Evolutionary conservation across 306 rosid species (phyloP), one percentile per base, ranked within the genome.

Genomic region (Prunus salicina): DNA sequence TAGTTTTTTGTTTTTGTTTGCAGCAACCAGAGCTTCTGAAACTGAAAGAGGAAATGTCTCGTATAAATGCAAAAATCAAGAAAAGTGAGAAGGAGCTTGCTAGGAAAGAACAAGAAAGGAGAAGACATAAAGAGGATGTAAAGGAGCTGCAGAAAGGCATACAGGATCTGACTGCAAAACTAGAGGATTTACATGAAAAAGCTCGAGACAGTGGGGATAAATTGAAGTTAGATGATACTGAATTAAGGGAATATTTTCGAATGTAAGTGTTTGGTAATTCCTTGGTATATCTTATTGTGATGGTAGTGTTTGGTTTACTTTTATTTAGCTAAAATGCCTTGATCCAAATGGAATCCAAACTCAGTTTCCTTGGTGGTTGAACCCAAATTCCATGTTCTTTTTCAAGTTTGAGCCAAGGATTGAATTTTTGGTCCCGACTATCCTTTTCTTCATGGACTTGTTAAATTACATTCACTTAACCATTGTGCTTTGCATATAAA

Each of bases 11-110:
- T 57, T 76, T 24, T 69, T 72, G 64, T 83, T 74, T 79, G 77
- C 93, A 96, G 99, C 97, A 96, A 93, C 99, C 99, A 22, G 96
- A 89, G 82, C 98, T 92, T 80, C 86, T 91, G 71, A 96, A 96
- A 81, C 82, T 92, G 84, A 92, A 93, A 84, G 98, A 96, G 90
- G 99, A 96, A 84, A 88, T 87, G 89, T 77, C 89, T 78, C 99
- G 98, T 55, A 91, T 96, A 82, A 89, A 71, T 83, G 81, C 93
- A 57, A 96, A 96, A 91, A 92, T 89, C 19, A 91, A 89, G 80
- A 92, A 86, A 84, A 87, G 83, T 74, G 86, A 72, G 81, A 89
- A 88, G 76, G 98, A 96, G 76, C 94, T 92, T 76, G 93, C 79
- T 18, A 89, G 74, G 69, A 96, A 87, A 84, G 87, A 49, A 62